Evolutionary conservation across 2,329 filamentous ascomycete genomes (phyloP), one percentile per base, ranked within the genome.

Genomic region (Aspergillus intermedius): DNA sequence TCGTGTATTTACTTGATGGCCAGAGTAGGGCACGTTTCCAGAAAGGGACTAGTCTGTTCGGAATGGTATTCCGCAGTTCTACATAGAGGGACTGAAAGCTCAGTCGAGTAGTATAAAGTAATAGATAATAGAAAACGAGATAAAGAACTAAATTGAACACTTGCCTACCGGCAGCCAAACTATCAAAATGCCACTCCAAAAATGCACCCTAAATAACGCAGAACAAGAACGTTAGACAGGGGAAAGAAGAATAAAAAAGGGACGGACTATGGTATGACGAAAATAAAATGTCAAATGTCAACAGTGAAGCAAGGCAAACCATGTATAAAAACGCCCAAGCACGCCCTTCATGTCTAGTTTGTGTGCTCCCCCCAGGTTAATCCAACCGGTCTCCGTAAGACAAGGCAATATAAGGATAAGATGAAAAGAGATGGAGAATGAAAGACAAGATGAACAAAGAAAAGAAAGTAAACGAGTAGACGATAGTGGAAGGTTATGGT

Each of bases 171-270:
- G 25, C 25, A 28, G 25, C 9, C 8, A 28, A 28, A 12, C 25
- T 28, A 28, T 28, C 25, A 28, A 28, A 28, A 28, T 28, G 25
- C 25, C 25, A 28, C 25, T 4, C 25, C 25, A 12, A 28, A 28
- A 28, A 28, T 28, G 25, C 25, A 28, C 25, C 25, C 25, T 15
- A 17, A 23, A 41, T 22, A 41, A 34, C 28, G 15, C 8, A 22
- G 19, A 49, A 35, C 5, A 3, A 45, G 49, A 48, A 34, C 22
- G 22, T n/a, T 19, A 41, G 25, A 13, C 7, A 42, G 17, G 28
- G 42, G 30, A 34, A 47, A 37, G 39, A 47, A 34, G 19, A 21
- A 44, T 21, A 45, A 42, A 47, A 40, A 49, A 48, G 47, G 45
- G 17, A 39, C 35, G 4, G n/a, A 15, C 3, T 39, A 10, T 39